phyloP scores from a whole-genome alignment of 1,284 basidiomycete genomes.

The Rhodofomes roseus region DNA sequence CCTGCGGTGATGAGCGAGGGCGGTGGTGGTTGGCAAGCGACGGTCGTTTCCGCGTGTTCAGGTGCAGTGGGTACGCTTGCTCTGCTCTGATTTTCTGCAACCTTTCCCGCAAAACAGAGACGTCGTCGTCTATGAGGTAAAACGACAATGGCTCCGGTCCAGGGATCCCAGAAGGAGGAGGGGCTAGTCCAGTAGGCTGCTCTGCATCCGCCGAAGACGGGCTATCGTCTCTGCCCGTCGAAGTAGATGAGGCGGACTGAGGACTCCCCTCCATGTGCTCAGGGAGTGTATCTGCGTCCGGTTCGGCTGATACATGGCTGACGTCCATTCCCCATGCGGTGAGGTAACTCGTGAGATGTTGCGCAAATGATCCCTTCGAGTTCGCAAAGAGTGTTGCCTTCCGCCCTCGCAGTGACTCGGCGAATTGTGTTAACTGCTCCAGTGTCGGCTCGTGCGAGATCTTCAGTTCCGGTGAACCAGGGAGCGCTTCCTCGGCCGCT shows the following conservation, averaged over 20 bases:
- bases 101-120: slow-evolving; percentile 68
- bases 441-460: slow-evolving; percentile 71
- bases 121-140: slow-evolving; percentile 88
- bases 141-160: slow-evolving; percentile 45
- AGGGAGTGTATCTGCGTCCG: slow-evolving; percentile 39
- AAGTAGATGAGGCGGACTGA: slow-evolving; percentile 5
- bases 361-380: slow-evolving; percentile 80
- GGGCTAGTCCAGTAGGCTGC: slow-evolving; percentile 7
- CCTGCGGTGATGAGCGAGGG: slow-evolving; percentile 74
- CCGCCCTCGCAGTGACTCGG: slow-evolving; percentile 77
- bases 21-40: slow-evolving; percentile 65
- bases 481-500: slow-evolving; percentile 40
- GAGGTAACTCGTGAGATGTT: slow-evolving; percentile 86
- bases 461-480: slow-evolving; percentile 43
- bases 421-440: slow-evolving; percentile 73
- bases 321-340: slow-evolving; percentile 95
- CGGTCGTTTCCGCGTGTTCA: slow-evolving; percentile 65
- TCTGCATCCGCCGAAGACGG: slow-evolving; percentile 7
- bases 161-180: slow-evolving; percentile 8
- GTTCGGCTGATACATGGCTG: slow-evolving; percentile 70
- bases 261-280: slow-evolving; percentile 14
- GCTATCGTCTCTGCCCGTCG: slow-evolving; percentile 11
- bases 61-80: slow-evolving; percentile 39
- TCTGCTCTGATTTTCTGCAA: slow-evolving; percentile 63
- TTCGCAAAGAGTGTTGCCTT: slow-evolving; percentile 81